These are phyloP conservation scores for Metarhizium brunneum DNA, from an alignment of 2,329 filamentous ascomycete genomes.

Conservation along the genomic window DNA sequence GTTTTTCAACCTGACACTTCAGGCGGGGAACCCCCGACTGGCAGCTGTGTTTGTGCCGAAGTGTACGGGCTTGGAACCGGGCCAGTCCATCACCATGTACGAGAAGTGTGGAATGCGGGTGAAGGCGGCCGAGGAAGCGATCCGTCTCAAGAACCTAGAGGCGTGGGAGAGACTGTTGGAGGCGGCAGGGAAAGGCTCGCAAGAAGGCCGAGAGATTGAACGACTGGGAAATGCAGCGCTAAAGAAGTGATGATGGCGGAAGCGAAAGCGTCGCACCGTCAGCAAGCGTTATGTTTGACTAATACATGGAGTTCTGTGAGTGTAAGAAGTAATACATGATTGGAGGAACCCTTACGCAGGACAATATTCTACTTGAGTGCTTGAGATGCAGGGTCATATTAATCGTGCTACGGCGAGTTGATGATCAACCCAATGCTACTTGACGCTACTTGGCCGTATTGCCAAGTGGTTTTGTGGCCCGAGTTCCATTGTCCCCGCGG, in stretches of 20 bases:
- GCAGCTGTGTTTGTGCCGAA: constrained; percentile 82
- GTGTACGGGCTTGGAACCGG: constrained; percentile 60
- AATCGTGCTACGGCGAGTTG: too few relatives aligned
- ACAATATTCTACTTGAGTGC: too few relatives aligned
- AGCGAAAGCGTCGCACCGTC: neutral
- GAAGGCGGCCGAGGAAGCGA: constrained; percentile 85
- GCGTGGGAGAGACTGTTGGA: constrained; percentile 64
- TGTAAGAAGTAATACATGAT: too few relatives aligned
- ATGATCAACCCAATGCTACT: too few relatives aligned
- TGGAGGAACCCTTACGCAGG: too few relatives aligned
- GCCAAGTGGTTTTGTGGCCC: too few relatives aligned
- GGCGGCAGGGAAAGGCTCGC: constrained; percentile 61
- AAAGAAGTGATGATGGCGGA: constrained; percentile 25
- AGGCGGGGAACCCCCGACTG: constrained; percentile 81
- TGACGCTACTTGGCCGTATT: too few relatives aligned
- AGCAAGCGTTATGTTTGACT: too few relatives aligned
- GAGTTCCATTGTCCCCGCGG: too few relatives aligned
- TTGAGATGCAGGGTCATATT: too few relatives aligned
- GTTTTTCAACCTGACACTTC: constrained; percentile 82
- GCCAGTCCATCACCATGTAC: constrained; percentile 81
- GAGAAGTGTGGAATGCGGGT: constrained; percentile 86
- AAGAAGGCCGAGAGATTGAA: constrained; percentile 71
- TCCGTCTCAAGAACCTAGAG: constrained; percentile 68
- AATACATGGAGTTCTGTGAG: too few relatives aligned
- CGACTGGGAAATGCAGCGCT: constrained; percentile 56